phyloP scores from a whole-genome alignment of 306 rosid species.

The Prunus salicina region DNA sequence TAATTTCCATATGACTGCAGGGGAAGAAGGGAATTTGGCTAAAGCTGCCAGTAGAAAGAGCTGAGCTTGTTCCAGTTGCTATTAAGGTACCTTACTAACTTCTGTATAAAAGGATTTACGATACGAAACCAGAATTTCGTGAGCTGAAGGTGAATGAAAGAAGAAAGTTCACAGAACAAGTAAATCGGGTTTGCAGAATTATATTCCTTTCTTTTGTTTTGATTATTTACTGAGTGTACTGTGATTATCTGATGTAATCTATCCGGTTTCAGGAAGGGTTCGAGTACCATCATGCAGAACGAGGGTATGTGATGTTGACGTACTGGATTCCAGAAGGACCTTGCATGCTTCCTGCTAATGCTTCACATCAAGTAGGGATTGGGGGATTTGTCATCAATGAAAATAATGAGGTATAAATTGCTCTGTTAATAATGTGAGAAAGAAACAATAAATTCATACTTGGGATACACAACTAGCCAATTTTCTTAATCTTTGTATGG shows the following conservation, averaged over 20 bases:
- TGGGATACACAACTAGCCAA: neutral
- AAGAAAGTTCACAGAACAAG: neutral
- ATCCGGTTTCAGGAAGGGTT: constrained; percentile 79
- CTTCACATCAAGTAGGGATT: constrained; percentile 94
- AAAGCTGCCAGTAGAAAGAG: constrained; percentile 64
- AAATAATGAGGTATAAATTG: constrained; percentile 58
- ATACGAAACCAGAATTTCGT: neutral
- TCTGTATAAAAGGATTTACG: neutral
- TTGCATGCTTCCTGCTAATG: constrained; percentile 89
- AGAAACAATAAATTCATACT: neutral
- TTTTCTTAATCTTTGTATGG: neutral
- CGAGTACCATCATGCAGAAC: constrained; percentile 87
- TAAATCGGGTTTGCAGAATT: neutral
- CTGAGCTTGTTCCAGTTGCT: constrained; percentile 77
- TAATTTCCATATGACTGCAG: constrained; percentile 37
- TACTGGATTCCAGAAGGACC: constrained; percentile 96
- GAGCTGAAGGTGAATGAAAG: neutral
- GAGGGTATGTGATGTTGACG: constrained; percentile 88
- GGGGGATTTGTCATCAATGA: constrained; percentile 90
- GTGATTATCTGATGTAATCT: constrained; percentile 16
- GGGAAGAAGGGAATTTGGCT: constrained; percentile 98
- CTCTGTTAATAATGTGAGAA: constrained; percentile 6
- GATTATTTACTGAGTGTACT: neutral
- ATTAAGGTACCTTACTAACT: constrained; percentile 54
- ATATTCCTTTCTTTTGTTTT: no score